phyloP scores from a whole-genome alignment of 2,329 filamentous ascomycete species.

The Phyllosticta capitalensis region DNA sequence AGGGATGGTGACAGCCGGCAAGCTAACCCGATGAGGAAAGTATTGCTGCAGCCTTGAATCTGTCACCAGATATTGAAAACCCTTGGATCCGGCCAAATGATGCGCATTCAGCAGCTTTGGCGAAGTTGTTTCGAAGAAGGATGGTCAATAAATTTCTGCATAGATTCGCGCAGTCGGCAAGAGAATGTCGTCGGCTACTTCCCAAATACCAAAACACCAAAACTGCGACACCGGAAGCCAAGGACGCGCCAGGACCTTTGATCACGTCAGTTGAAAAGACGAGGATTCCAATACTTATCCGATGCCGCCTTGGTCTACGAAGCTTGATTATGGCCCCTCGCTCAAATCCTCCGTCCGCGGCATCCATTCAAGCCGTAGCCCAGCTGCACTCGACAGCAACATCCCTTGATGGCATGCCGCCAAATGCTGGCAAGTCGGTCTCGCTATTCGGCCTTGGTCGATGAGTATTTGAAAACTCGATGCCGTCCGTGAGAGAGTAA shows the following conservation, averaged over 20 bases:
- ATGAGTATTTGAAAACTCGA: background rate
- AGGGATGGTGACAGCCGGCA: background rate
- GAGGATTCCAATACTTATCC: background rate
- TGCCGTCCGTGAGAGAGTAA: background rate
- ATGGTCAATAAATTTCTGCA: no score
- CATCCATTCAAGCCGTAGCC: background rate
- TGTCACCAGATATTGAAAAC: background rate
- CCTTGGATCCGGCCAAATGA: background rate
- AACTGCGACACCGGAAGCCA: background rate
- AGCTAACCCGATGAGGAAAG: background rate
- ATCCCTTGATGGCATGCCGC: background rate
- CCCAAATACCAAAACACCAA: no score
- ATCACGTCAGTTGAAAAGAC: background rate
- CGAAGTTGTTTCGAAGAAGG: background rate
- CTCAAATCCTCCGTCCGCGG: background rate
- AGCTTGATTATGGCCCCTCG: background rate
- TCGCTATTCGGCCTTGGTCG: background rate
- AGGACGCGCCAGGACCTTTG: background rate
- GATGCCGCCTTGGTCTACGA: background rate
- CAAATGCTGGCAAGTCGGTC: background rate
- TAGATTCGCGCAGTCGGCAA: no score
- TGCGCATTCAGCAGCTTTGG: no score
- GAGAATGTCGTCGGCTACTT: no score
- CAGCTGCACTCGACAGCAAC: background rate
- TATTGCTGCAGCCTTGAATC: background rate